These are phyloP conservation scores for Colletotrichum zoysiae DNA, from an alignment of 2,329 filamentous ascomycete genomes.

Conservation along the genomic window DNA sequence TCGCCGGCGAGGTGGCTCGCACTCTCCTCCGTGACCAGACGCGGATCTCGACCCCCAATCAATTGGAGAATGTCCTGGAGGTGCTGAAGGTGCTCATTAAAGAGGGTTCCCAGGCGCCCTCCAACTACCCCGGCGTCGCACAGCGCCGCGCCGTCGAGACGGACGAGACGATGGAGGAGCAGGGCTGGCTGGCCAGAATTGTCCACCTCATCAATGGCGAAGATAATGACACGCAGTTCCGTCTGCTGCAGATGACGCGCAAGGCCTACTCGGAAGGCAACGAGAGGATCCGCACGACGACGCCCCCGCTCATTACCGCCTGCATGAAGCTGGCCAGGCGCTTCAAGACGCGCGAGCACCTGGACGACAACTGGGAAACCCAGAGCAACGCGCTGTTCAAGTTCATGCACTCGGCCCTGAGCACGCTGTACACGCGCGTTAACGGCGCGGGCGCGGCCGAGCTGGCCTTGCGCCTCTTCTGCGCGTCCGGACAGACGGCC, in stretches of 20 bases:
- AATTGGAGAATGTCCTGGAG: constrained; percentile 90
- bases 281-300: constrained; percentile 95
- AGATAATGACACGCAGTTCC: constrained; percentile 94
- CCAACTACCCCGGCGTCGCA: constrained; percentile 84
- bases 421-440: constrained; percentile 88
- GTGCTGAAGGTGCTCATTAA: constrained; percentile 92
- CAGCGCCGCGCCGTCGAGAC: constrained; percentile 85
- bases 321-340: constrained; percentile 89
- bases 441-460: constrained; percentile 84
- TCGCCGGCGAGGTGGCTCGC: constrained; percentile 88
- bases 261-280: constrained; percentile 93
- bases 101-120: constrained; percentile 87
- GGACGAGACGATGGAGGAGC: constrained; percentile 97
- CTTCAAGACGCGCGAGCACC: constrained; percentile 92
- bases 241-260: constrained; percentile 87
- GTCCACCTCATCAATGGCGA: constrained; percentile 87
- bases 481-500: constrained; percentile 91
- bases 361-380: constrained; percentile 72
- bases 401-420: constrained; percentile 91
- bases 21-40: constrained; percentile 87
- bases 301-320: constrained; percentile 89
- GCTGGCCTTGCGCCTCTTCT: constrained; percentile 88
- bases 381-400: constrained; percentile 87
- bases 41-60: constrained; percentile 79
- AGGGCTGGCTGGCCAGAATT: constrained; percentile 94